Conservation (phyloP, 805 yeast genomes). For the Geotrichum ghanense region DNA sequence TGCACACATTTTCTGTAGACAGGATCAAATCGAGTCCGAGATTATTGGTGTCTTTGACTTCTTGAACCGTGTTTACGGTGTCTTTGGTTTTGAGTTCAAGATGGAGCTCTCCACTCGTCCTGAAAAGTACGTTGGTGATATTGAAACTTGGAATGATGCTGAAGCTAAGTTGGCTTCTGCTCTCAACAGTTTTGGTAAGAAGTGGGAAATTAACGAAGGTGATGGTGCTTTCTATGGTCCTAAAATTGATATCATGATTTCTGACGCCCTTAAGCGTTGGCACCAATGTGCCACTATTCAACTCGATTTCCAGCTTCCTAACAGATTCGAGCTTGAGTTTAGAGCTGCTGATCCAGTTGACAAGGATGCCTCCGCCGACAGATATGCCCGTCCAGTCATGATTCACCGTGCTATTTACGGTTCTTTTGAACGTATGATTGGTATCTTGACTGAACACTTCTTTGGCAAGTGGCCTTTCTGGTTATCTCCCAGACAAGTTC, state of each 20-base stretch:
- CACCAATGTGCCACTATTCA: slow-evolving; percentile 99
- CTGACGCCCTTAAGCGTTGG: slow-evolving; percentile 93
- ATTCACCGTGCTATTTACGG: slow-evolving; percentile 98
- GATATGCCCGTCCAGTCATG: slow-evolving; percentile 82
- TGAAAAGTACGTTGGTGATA: slow-evolving; percentile 88
- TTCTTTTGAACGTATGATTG: slow-evolving; percentile 98
- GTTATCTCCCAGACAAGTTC: slow-evolving; percentile 97
- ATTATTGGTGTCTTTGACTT: slow-evolving; percentile 78
- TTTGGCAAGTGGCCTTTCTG: slow-evolving; percentile 99
- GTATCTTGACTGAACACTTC: slow-evolving; percentile 93
- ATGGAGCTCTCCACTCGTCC: slow-evolving; percentile 97
- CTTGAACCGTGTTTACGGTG: slow-evolving; percentile 74
- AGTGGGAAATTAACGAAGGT: slow-evolving; percentile 92
- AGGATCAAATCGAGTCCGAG: slow-evolving; percentile 80
- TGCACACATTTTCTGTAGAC: slow-evolving; percentile 94
- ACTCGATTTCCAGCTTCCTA: slow-evolving; percentile 96
- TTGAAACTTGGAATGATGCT: slow-evolving; percentile 89
- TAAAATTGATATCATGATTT: slow-evolving; percentile 90
- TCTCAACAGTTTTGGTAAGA: slow-evolving; percentile 72
- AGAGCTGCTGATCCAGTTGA: slow-evolving; percentile 33
- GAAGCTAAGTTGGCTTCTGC: slow-evolving; percentile 77
- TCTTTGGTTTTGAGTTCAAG: slow-evolving; percentile 88
- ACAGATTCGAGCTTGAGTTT: slow-evolving; percentile 83
- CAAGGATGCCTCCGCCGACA: slow-evolving; percentile 23
- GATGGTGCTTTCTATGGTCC: slow-evolving; percentile 98